Evolutionary conservation across 805 yeast genomes (phyloP).

Genomic region (Kluyveromyces lactis): DNA sequence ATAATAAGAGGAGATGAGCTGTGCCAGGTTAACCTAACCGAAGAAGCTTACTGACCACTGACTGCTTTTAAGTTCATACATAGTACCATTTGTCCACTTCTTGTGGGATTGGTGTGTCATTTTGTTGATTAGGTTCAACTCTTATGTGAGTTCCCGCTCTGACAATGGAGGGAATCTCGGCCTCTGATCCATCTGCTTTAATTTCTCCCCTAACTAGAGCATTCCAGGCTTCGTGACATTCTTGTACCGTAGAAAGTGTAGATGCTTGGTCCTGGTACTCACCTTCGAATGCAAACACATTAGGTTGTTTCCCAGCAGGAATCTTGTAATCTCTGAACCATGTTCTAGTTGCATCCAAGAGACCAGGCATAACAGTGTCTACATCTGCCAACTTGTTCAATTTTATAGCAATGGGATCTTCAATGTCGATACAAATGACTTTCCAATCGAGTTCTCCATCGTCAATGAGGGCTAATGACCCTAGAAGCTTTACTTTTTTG

Average conservation of each 20-base stretch:
- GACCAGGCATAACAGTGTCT: conserved; percentile 57
- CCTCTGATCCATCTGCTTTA: conserved; percentile 5
- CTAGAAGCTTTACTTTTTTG: conserved; percentile 59
- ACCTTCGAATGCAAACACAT: conserved; percentile 68
- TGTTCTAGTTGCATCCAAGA: conserved; percentile 54
- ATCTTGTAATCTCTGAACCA: conserved; percentile 84
- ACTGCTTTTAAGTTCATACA: conserved; percentile 5
- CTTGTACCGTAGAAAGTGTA: conserved; percentile 52
- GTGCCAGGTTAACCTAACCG: too few species aligned
- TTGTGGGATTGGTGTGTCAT: conserved; percentile 33
- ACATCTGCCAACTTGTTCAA: conserved; percentile 63
- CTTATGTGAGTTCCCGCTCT: conserved; percentile 50
- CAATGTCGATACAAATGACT: conserved; percentile 58
- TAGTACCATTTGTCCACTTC: conserved; percentile 33
- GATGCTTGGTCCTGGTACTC: conserved; percentile 49
- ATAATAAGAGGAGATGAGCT: too few species aligned
- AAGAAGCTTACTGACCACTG: too few species aligned
- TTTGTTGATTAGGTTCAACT: conserved; percentile 15
- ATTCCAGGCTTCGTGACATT: conserved; percentile 65
- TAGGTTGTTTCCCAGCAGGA: conserved; percentile 73
- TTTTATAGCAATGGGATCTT: conserved; percentile 56
- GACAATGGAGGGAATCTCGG: conserved; percentile 28
- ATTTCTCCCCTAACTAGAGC: conserved; percentile 40
- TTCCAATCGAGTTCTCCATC: conserved; percentile 99
- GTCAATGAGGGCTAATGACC: conserved; percentile 71